phyloP scores from a whole-genome alignment of 345 rosid species.

The Murraya koenigii region DNA sequence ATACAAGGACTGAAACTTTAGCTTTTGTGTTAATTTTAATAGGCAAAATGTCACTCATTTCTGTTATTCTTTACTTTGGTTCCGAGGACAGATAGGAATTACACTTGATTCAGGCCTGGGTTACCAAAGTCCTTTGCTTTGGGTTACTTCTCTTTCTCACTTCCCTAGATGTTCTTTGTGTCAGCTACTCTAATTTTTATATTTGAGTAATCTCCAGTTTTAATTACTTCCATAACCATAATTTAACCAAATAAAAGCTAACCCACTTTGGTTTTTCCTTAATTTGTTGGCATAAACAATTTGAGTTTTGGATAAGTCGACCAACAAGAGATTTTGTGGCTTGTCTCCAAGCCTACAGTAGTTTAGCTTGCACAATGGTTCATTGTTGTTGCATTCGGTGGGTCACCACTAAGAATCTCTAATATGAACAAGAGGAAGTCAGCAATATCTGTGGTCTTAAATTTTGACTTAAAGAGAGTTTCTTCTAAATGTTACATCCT shows the following conservation, averaged over 20 bases:
- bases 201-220: not conserved
- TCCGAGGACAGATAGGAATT: conserved; percentile 44
- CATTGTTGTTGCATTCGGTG: conserved; percentile 1
- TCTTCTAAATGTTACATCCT: not conserved
- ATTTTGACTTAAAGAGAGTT: not conserved
- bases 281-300: not conserved
- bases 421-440: not conserved
- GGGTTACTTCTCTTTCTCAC: conserved; percentile 45
- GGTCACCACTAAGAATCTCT: conserved; percentile 10
- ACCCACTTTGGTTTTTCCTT: conserved; percentile 8
- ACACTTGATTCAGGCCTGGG: conserved; percentile 46
- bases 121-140: conserved; percentile 50
- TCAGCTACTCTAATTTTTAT: conserved; percentile 24
- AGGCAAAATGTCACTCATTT: conserved; percentile 36
- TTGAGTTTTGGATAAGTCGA: conserved; percentile 2
- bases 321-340: not conserved
- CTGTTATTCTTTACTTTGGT: conserved; percentile 54
- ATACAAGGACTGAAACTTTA: conserved; percentile 61
- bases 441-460: not conserved
- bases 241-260: conserved; percentile 2
- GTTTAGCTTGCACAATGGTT: not conserved
- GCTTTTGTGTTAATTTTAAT: conserved; percentile 38
- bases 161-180: conserved; percentile 70
- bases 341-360: conserved; percentile 12
- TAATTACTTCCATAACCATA: not conserved